phyloP scores from a whole-genome alignment of 345 rosid genomes.

The Moricandia arvensis region DNA sequence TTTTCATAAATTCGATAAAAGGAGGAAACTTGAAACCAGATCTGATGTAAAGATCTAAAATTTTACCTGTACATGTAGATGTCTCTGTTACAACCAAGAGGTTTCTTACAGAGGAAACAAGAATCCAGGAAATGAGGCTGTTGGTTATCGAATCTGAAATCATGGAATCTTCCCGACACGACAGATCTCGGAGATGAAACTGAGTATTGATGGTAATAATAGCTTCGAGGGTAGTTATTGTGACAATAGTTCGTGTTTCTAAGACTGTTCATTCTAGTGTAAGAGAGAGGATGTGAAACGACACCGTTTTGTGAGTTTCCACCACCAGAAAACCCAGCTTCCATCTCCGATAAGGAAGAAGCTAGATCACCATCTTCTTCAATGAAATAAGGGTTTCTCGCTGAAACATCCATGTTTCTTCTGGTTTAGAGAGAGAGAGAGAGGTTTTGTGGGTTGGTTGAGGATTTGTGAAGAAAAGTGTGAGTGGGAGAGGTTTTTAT shows the following conservation, averaged over 20 bases:
- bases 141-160: conserved; percentile 59
- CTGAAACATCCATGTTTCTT: conserved; percentile 35
- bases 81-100: conserved; percentile 56
- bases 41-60: conserved; percentile 12
- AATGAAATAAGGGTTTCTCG: conserved; percentile 47
- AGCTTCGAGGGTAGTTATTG: conserved; percentile 18
- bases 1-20: neutral
- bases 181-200: conserved; percentile 58
- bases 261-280: conserved; percentile 43
- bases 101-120: conserved; percentile 73
- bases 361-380: conserved; percentile 55
- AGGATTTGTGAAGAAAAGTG: conserved; percentile 23
- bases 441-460: conserved; percentile 5
- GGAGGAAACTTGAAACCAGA: neutral
- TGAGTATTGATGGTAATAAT: conserved; percentile 32
- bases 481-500: conserved; percentile 34
- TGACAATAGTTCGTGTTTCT: conserved; percentile 28
- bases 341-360: conserved; percentile 60
- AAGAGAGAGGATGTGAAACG: conserved; percentile 44
- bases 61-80: conserved; percentile 80
- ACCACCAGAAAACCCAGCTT: conserved; percentile 56
- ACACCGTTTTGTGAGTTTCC: conserved; percentile 16
- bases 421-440: conserved; percentile 1
- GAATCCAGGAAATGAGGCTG: conserved; percentile 66
- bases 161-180: conserved; percentile 52